Percentiles rank a stretch among this genome's conserved stretches.
phyloP scores from a whole-genome alignment of 345 rosid species.

The Salix exigua region DNA sequence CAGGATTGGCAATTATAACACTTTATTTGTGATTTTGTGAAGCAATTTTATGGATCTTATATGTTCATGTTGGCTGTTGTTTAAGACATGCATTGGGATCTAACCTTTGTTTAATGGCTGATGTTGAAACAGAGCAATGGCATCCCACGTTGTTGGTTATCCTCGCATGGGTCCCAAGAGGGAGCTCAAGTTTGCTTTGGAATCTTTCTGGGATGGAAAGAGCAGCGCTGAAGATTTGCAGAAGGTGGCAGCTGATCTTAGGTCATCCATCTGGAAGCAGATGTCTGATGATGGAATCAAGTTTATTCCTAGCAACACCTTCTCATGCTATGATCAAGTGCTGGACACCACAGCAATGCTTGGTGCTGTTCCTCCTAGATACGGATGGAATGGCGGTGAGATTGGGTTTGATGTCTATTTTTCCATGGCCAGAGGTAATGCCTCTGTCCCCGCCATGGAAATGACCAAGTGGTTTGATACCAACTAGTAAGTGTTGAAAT shows the following conservation, averaged over 20 bases:
- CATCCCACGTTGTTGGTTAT: slow-evolving; percentile 95
- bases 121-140: slow-evolving; percentile 55
- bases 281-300: slow-evolving; percentile 81
- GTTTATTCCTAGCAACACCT: slow-evolving; percentile 94
- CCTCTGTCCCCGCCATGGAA: slow-evolving; percentile 95
- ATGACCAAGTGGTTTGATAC: slow-evolving; percentile 99
- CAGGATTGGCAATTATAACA: neutral
- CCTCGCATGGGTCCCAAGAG: slow-evolving; percentile 99
- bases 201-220: slow-evolving; percentile 98
- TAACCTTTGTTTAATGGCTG: slow-evolving; percentile 10
- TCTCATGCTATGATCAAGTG: slow-evolving; percentile 83
- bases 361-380: slow-evolving; percentile 92
- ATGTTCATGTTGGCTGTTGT: neutral
- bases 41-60: neutral
- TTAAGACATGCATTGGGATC: neutral
- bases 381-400: slow-evolving; percentile 81
- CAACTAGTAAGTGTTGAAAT: slow-evolving; percentile 78
- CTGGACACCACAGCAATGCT: slow-evolving; percentile 92
- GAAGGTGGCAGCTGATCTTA: slow-evolving; percentile 80
- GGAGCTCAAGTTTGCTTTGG: slow-evolving; percentile 97
- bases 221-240: slow-evolving; percentile 80
- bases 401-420: slow-evolving; percentile 79
- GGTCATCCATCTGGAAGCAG: slow-evolving; percentile 89
- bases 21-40: neutral
- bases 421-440: slow-evolving; percentile 98